Evolutionary conservation across 192 early-diverging fungal genomes (phyloP), one percentile per base, ranked within the genome.

Genomic region (Mortierella claussenii): DNA sequence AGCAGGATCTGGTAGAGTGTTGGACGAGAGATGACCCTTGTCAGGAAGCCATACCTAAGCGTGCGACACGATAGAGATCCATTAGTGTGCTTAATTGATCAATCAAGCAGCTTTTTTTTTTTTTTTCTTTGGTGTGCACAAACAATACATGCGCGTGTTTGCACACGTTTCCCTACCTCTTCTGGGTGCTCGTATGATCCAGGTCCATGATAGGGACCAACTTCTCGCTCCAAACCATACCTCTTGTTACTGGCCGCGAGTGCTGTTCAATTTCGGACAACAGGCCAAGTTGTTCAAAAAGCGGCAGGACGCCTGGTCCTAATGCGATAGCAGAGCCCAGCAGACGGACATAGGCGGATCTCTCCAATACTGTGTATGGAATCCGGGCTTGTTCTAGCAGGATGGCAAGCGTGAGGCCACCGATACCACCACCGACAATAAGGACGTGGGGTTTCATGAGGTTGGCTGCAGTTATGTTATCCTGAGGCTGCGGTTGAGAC

Each of bases 201-300:
- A 68, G 37, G 31, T 68, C 65, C 65, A 68, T 68, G 23, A 68
- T 68, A 2, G 65, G 65, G 7, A 68, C 36, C 55, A 68, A 20
- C 21, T 68, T 68, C 21, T 68, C 65, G 28, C 55, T 58, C 65
- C 65, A 68, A 5, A 68, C 65, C 65, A 68, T 58, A 4, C 65
- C 65, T 21, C 65, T 9, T 11, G 65, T 51, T 6, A 68, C 65
- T 3, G 65, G 65, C 3, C 55, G 52, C 3, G 65, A 57, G 20
- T 23, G 12, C 28, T 68, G 32, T 30, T 68, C 32, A 50, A 68
- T 68, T 32, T 68, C 65, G 15, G 50, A 8, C 18, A 68, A 23
- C 23, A 68, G n/a, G 3, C 65, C 65, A 21, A 68, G 27, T 21
- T 68, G 65, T 21, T 57, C 46, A 51, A 68, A 51, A 4, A 68